Evolutionary conservation across 192 early-diverging fungal genomes (phyloP), one percentile per base, ranked within the genome.

Genomic region (Endogone sp.): DNA sequence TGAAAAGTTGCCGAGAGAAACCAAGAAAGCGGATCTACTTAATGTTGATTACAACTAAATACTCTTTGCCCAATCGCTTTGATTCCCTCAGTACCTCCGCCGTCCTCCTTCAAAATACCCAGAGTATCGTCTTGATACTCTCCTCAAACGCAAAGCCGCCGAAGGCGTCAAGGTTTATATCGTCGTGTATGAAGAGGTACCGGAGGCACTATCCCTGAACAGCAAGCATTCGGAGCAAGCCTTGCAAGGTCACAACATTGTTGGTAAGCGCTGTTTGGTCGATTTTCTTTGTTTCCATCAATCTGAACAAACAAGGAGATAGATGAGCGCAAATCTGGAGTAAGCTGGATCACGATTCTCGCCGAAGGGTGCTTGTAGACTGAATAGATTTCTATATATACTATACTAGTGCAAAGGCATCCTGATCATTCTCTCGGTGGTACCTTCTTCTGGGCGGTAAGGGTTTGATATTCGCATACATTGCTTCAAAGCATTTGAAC

Each of bases 141-240:
- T 94, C 54, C 83, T 96, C 23, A 86, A 93, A 74, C 71, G 63
- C 75, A 95, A 95, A 75, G 94, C 94, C 25, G 84, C 89, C 73
- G 84, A 94, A 71, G 93, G 93, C 27, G 90, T 96, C 27, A 88
- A 89, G 77, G 93, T 96, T 68, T 94, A 93, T 71, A 85, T 96
- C 49, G 85, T 93, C 0, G 81, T 96, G 20, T 96, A 95, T 82
- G 93, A 96, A 80, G 94, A 96, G 69, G 81, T 96, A 8, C 81
- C 86, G 0, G 73, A 91, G 63, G 89, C 91, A 27, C 77, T 96
- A 27, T 91, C 93, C 13, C 73, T 92, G 60, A 85, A 90, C 70
- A 91, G 91, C 60, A 75, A 84, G 28, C 92, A 93, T 61, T 92
- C 92, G 29, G 90, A 93, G 77, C 78, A 81, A 62, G 83, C 85